Percentiles rank a stretch among this genome's conserved stretches.
These are phyloP conservation scores for Talaromyces trachyspermus DNA, from an alignment of 495 filamentous ascomycete genomes.

Conservation along the genomic window DNA sequence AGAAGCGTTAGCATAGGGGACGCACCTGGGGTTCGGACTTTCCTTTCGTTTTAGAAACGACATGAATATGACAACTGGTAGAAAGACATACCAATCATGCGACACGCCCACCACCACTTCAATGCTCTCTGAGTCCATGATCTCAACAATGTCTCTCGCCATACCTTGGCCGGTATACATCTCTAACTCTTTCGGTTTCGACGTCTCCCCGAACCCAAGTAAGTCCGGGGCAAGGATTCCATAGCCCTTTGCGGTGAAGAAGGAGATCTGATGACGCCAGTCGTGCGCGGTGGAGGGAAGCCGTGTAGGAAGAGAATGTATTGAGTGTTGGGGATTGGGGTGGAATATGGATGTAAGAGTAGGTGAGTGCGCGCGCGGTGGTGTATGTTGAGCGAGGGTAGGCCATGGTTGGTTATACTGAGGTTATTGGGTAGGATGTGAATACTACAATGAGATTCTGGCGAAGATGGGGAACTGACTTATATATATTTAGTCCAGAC, in stretches of 20 bases:
- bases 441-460: neutral
- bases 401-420: neutral
- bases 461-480: neutral
- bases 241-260: constrained; percentile 24
- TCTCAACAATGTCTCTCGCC: constrained; percentile 20
- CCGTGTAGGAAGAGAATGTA: constrained; percentile 30
- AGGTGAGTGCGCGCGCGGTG: constrained; percentile 10
- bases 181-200: constrained; percentile 24
- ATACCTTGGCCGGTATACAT: constrained; percentile 27
- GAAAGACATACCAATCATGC: constrained; percentile 11
- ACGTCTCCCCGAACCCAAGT: constrained; percentile 36
- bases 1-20: neutral
- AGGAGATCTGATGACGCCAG: constrained; percentile 32
- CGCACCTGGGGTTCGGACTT: too few species aligned
- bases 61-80: neutral
- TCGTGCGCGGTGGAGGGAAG: constrained; percentile 28
- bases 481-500: neutral
- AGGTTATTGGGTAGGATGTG: neutral
- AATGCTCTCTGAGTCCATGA: constrained; percentile 20
- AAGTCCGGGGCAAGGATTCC: constrained; percentile 36
- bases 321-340: constrained; percentile 12
- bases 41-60: too few species aligned
- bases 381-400: neutral
- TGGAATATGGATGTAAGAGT: constrained; percentile 21
- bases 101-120: constrained; percentile 13